A percentile compares a stretch with the other conserved stretches of the same genome.
Evolutionary conservation across 2,329 filamentous ascomycete genomes (phyloP).

Genomic region (Colletotrichum lindemuthianum): DNA sequence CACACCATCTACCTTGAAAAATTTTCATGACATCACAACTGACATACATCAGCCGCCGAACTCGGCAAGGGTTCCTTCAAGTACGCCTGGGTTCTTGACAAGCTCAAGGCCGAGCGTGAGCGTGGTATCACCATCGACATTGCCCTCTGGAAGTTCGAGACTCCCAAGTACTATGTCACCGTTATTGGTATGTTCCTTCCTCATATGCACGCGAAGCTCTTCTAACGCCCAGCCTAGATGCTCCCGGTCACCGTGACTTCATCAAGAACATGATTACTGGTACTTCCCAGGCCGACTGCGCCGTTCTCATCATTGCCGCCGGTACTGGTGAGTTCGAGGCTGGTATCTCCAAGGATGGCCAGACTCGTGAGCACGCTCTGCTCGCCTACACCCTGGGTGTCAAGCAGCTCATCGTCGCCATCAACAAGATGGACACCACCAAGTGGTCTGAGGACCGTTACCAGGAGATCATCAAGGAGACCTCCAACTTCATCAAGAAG

Average conservation of each 20-base stretch:
- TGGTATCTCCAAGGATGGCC: conserved; percentile 99
- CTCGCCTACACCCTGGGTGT: conserved; percentile 99
- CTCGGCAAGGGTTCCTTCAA: conserved; percentile 99
- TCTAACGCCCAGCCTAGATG: conserved; percentile 64
- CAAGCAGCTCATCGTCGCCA: conserved; percentile 99
- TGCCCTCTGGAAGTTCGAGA: conserved; percentile 99
- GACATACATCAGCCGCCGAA: conserved; percentile 61
- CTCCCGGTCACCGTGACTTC: conserved; percentile 99
- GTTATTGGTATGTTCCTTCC: conserved; percentile 81
- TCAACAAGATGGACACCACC: conserved; percentile 99
- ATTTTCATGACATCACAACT: conserved; percentile 22
- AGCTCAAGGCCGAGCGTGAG: conserved; percentile 99
- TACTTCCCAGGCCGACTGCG: conserved; percentile 99
- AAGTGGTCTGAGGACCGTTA: conserved; percentile 97
- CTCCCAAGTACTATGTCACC: conserved; percentile 96
- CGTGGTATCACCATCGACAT: conserved; percentile 99
- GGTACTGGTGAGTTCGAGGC: conserved; percentile 99
- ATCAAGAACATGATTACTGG: conserved; percentile 99
- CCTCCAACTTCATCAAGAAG: conserved; percentile 99
- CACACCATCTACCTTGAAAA: neutral
- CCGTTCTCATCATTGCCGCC: conserved; percentile 99
- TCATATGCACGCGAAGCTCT: neutral
- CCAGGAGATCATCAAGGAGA: conserved; percentile 99
- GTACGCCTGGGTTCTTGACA: conserved; percentile 97
- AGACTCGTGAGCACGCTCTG: conserved; percentile 99